A percentile compares a stretch with the other conserved stretches of the same genome.
Evolutionary conservation across 2,329 filamentous ascomycete genomes (phyloP).

Genomic region (Stachybotrys chartarum): DNA sequence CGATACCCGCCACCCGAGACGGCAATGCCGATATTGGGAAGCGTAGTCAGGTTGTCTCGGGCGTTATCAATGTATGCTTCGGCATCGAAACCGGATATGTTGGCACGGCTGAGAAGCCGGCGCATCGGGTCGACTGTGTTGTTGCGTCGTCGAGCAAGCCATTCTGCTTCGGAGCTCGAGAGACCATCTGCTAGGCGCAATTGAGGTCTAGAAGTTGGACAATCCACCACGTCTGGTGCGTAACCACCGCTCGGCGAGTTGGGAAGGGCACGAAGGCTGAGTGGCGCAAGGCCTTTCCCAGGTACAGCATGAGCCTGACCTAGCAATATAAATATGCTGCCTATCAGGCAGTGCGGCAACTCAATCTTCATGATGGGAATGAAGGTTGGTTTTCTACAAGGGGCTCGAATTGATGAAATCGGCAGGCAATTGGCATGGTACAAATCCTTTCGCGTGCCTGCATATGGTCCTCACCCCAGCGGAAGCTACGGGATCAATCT

Average conservation of each 20-base stretch:
- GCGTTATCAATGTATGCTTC: slow-evolving; percentile 56
- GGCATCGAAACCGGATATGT: slow-evolving; percentile 65
- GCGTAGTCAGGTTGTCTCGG: slow-evolving; percentile 53
- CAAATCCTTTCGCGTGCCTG: too few relatives aligned
- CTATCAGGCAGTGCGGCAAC: too few relatives aligned
- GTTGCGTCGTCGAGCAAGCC: slow-evolving; percentile 60
- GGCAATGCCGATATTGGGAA: slow-evolving; percentile 57
- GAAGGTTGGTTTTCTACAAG: too few relatives aligned
- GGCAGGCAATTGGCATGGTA: too few relatives aligned
- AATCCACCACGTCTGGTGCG: slow-evolving; percentile 55
- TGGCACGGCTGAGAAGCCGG: slow-evolving; percentile 58
- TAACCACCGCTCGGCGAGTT: slow-evolving; percentile 50
- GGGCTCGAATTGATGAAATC: too few relatives aligned
- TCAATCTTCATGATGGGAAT: too few relatives aligned
- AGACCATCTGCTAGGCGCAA: slow-evolving; percentile 53
- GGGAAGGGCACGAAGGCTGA: slow-evolving; percentile 21
- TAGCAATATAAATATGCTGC: too few relatives aligned
- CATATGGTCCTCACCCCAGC: too few relatives aligned
- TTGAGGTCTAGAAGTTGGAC: slow-evolving; percentile 55
- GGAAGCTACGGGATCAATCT: too few relatives aligned
- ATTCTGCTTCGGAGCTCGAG: slow-evolving; percentile 59
- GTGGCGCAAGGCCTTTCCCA: background rate
- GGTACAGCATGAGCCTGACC: too few relatives aligned
- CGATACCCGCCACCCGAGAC: slow-evolving; percentile 74
- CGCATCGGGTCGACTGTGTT: slow-evolving; percentile 65